Evolutionary conservation across 2,329 filamentous ascomycete genomes (phyloP).

Genomic region (Bisporella sp.): DNA sequence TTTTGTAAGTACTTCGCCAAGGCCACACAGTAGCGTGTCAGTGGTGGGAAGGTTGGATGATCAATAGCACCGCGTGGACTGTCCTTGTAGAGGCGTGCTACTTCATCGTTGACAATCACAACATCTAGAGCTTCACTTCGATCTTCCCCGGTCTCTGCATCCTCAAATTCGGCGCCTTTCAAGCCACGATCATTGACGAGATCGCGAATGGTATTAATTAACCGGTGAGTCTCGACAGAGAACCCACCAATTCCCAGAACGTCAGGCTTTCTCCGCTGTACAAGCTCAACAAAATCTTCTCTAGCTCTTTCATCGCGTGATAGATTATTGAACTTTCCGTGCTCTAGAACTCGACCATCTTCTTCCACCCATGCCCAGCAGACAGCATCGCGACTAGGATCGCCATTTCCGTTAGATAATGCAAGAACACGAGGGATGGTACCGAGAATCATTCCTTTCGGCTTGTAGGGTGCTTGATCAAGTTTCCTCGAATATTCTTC

Average conservation of each 20-base stretch:
- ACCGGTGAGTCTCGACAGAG: constrained; percentile 75
- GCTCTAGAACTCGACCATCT: constrained; percentile 80
- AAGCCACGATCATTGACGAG: constrained; percentile 73
- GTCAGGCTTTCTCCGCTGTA: constrained; percentile 76
- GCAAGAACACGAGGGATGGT: constrained; percentile 82
- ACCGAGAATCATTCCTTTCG: constrained; percentile 83
- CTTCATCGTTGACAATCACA: constrained; percentile 90
- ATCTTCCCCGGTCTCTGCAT: constrained; percentile 68
- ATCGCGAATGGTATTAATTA: constrained; percentile 74
- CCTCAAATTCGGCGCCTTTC: constrained; percentile 73
- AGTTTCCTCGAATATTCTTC: constrained; percentile 85
- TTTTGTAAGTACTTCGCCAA: constrained; percentile 90
- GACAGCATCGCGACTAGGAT: constrained; percentile 67
- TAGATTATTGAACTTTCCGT: constrained; percentile 80
- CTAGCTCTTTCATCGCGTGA: constrained; percentile 60
- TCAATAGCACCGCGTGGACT: constrained; percentile 73
- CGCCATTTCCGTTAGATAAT: constrained; percentile 77
- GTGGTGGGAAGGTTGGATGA: constrained; percentile 70
- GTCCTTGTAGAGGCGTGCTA: constrained; percentile 92
- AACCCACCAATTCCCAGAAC: constrained; percentile 86
- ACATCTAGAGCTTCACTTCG: constrained; percentile 78
- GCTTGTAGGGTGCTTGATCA: constrained; percentile 94
- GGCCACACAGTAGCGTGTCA: constrained; percentile 84
- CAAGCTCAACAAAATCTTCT: constrained; percentile 68
- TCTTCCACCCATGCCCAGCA: constrained; percentile 93